phyloP scores from a whole-genome alignment of 345 rosid species.

The Lumnitzera racemosa region DNA sequence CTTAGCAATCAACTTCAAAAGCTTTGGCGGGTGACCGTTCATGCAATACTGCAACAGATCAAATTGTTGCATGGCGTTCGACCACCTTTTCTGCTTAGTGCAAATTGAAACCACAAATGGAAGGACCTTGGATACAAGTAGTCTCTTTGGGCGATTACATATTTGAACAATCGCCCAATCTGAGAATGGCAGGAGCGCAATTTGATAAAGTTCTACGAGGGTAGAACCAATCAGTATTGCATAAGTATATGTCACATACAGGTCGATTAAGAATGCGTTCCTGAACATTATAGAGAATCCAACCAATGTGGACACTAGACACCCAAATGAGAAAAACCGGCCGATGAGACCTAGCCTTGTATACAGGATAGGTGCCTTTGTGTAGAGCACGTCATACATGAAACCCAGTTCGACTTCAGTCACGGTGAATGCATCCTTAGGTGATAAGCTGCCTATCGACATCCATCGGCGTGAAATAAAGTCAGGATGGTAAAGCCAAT shows the following conservation, averaged over 20 bases:
- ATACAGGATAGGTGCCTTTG: slow-evolving; percentile 23
- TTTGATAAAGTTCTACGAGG: slow-evolving; percentile 17
- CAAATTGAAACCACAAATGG: background rate
- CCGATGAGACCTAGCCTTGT: slow-evolving; percentile 9
- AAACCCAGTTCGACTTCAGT: slow-evolving; percentile 37
- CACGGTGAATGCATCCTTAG: slow-evolving; percentile 21
- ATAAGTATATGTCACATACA: slow-evolving; percentile 21
- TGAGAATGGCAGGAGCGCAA: slow-evolving; percentile 1
- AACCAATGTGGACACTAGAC: slow-evolving; percentile 5
- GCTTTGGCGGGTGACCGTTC: too few species aligned
- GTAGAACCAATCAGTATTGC: slow-evolving; percentile 25
- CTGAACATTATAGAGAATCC: slow-evolving; percentile 3
- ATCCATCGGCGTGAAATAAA: background rate
- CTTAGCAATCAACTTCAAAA: too few species aligned
- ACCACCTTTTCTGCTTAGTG: background rate
- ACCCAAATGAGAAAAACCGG: slow-evolving; percentile 4
- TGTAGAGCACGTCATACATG: slow-evolving; percentile 29
- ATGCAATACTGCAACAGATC: too few species aligned
- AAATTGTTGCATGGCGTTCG: background rate
- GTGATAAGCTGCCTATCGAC: background rate
- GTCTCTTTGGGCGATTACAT: background rate
- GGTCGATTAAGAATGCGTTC: slow-evolving; percentile 3
- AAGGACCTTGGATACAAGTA: background rate
- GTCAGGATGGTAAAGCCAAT: slow-evolving; percentile 7
- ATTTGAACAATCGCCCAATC: background rate